phyloP scores from a whole-genome alignment of 2,329 filamentous ascomycete genomes.

The Bertia moriformis region DNA sequence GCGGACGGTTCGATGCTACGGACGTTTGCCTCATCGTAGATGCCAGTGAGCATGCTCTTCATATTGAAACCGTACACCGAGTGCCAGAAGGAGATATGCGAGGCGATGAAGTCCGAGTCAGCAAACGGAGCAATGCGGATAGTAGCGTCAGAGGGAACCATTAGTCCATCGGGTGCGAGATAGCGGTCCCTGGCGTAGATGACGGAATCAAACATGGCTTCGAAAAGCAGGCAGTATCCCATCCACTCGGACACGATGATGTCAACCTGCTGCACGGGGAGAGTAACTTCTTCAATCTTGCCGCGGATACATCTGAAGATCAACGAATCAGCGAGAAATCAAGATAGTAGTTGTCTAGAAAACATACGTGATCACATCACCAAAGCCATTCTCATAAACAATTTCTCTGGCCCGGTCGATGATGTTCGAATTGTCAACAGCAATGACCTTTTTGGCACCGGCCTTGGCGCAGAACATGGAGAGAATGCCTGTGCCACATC shows the following conservation, averaged over 20 bases:
- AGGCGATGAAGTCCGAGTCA: constrained; percentile 63
- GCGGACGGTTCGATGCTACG: constrained; percentile 50
- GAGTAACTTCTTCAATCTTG: constrained; percentile 71
- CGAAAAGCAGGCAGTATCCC: constrained; percentile 85
- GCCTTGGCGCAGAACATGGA: constrained; percentile 53
- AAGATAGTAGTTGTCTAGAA: too few species aligned
- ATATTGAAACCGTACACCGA: constrained; percentile 93
- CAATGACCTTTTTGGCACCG: constrained; percentile 46
- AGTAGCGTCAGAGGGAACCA: constrained; percentile 75
- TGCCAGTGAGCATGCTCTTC: constrained; percentile 72
- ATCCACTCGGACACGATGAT: constrained; percentile 97
- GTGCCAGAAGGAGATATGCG: constrained; percentile 74
- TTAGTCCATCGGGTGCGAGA: constrained; percentile 62
- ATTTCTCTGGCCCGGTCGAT: constrained; percentile 44
- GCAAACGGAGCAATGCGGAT: constrained; percentile 70
- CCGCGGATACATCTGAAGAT: constrained; percentile 56
- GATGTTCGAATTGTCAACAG: constrained; percentile 51
- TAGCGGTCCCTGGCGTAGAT: constrained; percentile 79
- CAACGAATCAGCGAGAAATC: background rate
- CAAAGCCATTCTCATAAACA: constrained; percentile 39
- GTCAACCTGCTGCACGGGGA: constrained; percentile 71
- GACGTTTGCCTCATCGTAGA: constrained; percentile 70
- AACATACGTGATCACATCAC: constrained; percentile 31
- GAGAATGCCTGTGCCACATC: constrained; percentile 31
- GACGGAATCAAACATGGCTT: constrained; percentile 90